A percentile compares a stretch with the other conserved stretches of the same genome.
Evolutionary conservation across 768 basidiomycete genomes (phyloP).

Genomic region (Auricularia cornea): DNA sequence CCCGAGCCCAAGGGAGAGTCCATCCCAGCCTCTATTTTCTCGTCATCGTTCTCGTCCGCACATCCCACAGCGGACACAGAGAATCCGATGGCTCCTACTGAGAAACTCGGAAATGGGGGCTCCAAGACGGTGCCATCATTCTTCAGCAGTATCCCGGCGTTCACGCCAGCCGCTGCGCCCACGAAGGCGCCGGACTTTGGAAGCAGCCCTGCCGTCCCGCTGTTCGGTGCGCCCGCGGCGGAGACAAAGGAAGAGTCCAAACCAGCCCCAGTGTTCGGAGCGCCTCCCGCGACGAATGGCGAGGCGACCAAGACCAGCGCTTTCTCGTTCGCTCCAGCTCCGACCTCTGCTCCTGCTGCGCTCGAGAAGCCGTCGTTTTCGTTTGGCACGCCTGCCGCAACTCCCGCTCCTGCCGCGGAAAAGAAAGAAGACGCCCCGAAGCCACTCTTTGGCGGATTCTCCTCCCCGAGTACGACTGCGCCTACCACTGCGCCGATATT

Average conservation of each 20-base stretch:
- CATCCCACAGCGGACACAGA: not conserved
- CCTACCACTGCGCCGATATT: too few species aligned
- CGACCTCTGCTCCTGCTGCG: not conserved
- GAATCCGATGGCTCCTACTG: not conserved
- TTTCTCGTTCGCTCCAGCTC: not conserved
- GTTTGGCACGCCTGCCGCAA: not conserved
- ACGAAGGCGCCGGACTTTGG: not conserved
- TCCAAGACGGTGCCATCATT: not conserved
- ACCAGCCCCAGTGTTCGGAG: not conserved
- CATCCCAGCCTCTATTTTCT: not conserved
- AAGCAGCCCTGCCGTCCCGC: not conserved
- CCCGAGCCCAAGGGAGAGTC: not conserved
- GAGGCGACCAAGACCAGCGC: not conserved
- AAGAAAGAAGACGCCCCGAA: too few species aligned
- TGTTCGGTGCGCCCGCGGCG: not conserved
- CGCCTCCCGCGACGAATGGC: not conserved
- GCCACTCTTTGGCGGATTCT: too few species aligned
- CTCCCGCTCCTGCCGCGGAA: not conserved
- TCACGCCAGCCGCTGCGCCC: not conserved
- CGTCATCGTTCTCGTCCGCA: not conserved
- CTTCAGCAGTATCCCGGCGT: not conserved
- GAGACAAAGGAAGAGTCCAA: not conserved
- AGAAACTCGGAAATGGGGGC: too few species aligned
- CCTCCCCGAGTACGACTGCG: too few species aligned
- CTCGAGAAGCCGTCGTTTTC: not conserved